Conservation (phyloP, 164 flowering plant species). For the Stephania japonica region DNA sequence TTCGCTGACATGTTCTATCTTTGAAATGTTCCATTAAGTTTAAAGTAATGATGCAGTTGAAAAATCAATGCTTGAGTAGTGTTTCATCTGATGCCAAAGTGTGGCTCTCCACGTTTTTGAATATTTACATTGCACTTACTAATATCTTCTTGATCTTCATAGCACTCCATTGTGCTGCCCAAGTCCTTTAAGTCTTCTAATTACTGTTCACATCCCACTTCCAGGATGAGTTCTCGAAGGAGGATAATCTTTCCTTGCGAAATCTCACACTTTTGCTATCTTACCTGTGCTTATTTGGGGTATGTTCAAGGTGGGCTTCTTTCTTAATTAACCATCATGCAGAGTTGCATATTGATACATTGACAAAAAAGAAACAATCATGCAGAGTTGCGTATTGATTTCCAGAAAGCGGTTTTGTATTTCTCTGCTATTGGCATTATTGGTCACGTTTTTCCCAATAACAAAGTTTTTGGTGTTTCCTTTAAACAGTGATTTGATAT, state of each 20-base stretch:
- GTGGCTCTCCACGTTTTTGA: neutral
- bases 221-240: slow-evolving; percentile 68
- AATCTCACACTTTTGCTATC: slow-evolving; percentile 78
- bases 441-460: neutral
- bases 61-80: no score
- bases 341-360: no score
- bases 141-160: slow-evolving; percentile 1
- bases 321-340: neutral
- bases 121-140: neutral
- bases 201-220: slow-evolving; percentile 10
- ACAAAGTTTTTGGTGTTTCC: slow-evolving; percentile 10
- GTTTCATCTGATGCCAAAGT: neutral
- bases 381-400: neutral
- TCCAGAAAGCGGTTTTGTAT: neutral
- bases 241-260: slow-evolving; percentile 75
- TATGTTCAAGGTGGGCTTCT: slow-evolving; percentile 71
- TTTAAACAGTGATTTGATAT: slow-evolving; percentile 74
- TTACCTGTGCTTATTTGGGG: slow-evolving; percentile 75
- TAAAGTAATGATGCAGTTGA: no score
- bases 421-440: neutral
- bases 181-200: neutral
- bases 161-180: neutral
- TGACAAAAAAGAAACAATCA: neutral
- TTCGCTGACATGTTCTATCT: no score
- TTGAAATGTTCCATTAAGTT: no score